Evolutionary conservation across 192 early-diverging fungal species (phyloP).

Genomic region (Linnemannia elongata): DNA sequence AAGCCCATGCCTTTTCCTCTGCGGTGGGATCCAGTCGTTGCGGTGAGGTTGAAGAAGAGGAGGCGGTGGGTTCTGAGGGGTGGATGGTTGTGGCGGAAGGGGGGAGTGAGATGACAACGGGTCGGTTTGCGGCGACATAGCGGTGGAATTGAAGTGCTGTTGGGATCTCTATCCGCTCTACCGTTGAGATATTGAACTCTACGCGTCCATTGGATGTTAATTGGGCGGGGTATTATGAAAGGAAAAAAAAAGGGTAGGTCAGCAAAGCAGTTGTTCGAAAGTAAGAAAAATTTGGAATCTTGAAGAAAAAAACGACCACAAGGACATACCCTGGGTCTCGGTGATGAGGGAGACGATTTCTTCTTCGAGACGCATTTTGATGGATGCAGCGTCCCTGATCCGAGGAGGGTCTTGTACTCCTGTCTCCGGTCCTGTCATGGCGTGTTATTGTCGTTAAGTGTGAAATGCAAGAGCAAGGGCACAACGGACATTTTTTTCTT

Average conservation of each 20-base stretch:
- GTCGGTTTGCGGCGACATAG: constrained; percentile 59
- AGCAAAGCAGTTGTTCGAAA: not conserved
- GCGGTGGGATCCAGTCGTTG: constrained; percentile 8
- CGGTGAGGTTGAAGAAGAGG: too few species aligned
- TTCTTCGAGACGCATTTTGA: constrained; percentile 52
- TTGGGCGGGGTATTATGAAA: not conserved
- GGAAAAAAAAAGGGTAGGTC: too few species aligned
- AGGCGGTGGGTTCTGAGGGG: constrained; percentile 11
- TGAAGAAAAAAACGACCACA: not conserved
- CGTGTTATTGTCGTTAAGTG: not conserved
- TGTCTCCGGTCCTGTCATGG: not conserved
- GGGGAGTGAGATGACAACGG: constrained; percentile 58
- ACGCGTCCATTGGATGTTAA: not conserved
- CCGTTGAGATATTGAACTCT: constrained; percentile 49
- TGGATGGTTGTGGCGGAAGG: constrained; percentile 18
- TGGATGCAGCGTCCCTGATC: constrained; percentile 21
- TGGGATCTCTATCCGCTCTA: constrained; percentile 54
- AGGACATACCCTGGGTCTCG: constrained; percentile 38
- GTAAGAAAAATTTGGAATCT: not conserved
- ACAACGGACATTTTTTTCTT: not conserved
- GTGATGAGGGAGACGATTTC: constrained; percentile 49
- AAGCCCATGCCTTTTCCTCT: constrained; percentile 43
- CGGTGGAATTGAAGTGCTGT: constrained; percentile 59
- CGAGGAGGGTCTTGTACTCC: not conserved
- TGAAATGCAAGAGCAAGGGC: not conserved